These are phyloP conservation scores for Astrephomene gubernaculifera DNA, from an alignment of 139 green algal species.

Conservation along the genomic window DNA sequence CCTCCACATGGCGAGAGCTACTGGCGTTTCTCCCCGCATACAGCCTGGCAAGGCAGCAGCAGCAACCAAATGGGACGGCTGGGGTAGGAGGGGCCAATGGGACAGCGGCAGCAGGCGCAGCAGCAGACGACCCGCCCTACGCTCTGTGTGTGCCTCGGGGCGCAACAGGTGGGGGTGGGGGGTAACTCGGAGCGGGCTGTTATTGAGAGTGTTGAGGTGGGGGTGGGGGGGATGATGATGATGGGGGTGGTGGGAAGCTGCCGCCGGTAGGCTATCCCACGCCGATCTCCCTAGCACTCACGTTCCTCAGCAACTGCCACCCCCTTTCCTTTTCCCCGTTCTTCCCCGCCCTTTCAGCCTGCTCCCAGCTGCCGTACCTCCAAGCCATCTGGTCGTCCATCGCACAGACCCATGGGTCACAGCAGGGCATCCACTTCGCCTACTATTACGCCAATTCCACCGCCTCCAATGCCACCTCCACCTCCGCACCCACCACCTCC, in stretches of 20 bases:
- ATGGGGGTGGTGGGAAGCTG: not conserved
- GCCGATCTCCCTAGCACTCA: not conserved
- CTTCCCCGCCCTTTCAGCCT: not conserved
- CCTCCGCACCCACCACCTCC: too few relatives aligned
- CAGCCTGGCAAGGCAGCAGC: not conserved
- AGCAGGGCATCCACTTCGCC: conserved; percentile 23
- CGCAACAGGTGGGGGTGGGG: not conserved
- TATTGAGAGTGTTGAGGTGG: not conserved
- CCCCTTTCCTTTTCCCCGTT: not conserved
- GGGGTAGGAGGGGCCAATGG: too few relatives aligned
- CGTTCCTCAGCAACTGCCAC: not conserved
- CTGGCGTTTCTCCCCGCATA: conserved; percentile 1
- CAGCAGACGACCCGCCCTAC: conserved; percentile 13
- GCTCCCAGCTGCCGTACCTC: not conserved
- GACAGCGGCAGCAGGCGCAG: not conserved
- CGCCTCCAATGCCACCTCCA: too few relatives aligned
- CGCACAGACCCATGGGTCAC: not conserved
- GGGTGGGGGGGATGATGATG: not conserved
- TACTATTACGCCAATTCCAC: too few relatives aligned
- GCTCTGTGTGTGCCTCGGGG: not conserved
- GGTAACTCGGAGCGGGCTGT: too few relatives aligned
- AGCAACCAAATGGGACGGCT: too few relatives aligned
- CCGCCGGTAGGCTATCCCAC: not conserved
- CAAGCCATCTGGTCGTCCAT: conserved; percentile 8
- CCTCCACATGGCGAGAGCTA: conserved; percentile 7